Percentiles rank a stretch among this genome's conserved stretches.
phyloP scores from a whole-genome alignment of 2,329 filamentous ascomycete genomes.

The Aspergillus sp. region DNA sequence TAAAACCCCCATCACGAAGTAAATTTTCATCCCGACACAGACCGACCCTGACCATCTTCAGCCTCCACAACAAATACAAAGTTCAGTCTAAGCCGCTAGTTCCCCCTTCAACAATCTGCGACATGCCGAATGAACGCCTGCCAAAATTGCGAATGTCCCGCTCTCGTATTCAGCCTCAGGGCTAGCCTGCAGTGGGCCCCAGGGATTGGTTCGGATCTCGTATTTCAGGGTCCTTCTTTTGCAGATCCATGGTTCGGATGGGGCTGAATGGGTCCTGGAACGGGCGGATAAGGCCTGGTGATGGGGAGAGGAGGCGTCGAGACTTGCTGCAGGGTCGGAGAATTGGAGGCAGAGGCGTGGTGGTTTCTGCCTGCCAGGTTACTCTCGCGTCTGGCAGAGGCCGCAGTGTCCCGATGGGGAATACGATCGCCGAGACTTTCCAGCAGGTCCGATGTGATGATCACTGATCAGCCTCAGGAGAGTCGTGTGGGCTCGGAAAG shows the following conservation, averaged over 20 bases:
- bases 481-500: neutral
- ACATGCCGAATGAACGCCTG: neutral
- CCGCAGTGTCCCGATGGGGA: neutral
- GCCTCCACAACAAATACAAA: neutral
- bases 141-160: constrained; percentile 1
- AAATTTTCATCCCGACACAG: neutral
- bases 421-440: neutral
- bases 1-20: neutral
- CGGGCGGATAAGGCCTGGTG: neutral
- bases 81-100: neutral
- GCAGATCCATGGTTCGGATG: neutral
- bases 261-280: neutral
- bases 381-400: neutral
- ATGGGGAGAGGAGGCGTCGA: neutral
- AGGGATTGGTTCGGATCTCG: neutral
- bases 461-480: neutral
- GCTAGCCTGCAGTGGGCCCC: neutral
- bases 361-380: neutral
- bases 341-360: neutral
- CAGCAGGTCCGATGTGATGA: neutral
- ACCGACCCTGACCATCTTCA: neutral
- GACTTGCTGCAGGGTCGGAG: neutral
- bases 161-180: constrained; percentile 10
- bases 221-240: neutral
- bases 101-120: neutral